Conservation (phyloP, 352 stramenopile species). For the Aphanomyces astaci region DNA sequence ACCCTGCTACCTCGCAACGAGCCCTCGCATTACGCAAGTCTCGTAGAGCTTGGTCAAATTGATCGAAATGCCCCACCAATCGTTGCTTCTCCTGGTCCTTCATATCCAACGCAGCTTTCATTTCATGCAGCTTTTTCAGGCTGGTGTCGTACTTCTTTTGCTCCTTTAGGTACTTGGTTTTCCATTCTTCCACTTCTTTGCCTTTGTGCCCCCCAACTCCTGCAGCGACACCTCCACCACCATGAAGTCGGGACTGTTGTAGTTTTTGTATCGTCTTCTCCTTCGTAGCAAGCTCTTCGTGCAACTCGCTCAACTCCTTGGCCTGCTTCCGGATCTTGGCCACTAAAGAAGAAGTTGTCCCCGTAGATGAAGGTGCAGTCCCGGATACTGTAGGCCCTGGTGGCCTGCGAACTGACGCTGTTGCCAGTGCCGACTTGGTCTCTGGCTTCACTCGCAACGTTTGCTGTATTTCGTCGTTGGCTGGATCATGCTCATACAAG, state of each 20-base stretch:
- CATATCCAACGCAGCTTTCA: background rate
- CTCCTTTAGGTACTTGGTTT: constrained; percentile 39
- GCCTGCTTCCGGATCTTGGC: constrained; percentile 70
- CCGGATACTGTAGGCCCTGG: background rate
- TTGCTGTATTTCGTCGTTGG: background rate
- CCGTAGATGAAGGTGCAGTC: constrained; percentile 23
- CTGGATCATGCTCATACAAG: background rate
- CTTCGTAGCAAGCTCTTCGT: constrained; percentile 61
- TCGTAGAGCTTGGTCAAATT: background rate
- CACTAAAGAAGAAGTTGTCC: constrained; percentile 55
- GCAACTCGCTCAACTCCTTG: constrained; percentile 55
- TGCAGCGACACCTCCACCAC: background rate
- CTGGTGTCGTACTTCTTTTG: constrained; percentile 34
- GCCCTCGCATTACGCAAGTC: background rate
- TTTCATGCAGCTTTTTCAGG: constrained; percentile 11
- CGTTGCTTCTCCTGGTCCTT: constrained; percentile 6
- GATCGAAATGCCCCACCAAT: background rate
- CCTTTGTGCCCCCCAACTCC: constrained; percentile 23
- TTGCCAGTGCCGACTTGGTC: background rate
- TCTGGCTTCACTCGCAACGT: background rate
- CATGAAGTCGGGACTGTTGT: constrained; percentile 23
- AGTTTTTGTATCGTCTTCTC: constrained; percentile 40
- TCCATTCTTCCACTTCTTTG: constrained; percentile 29
- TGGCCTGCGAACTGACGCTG: background rate
- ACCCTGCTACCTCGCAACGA: background rate